Evolutionary conservation across 2,329 filamentous ascomycete genomes (phyloP).

Genomic region (Beauveria sp.): DNA sequence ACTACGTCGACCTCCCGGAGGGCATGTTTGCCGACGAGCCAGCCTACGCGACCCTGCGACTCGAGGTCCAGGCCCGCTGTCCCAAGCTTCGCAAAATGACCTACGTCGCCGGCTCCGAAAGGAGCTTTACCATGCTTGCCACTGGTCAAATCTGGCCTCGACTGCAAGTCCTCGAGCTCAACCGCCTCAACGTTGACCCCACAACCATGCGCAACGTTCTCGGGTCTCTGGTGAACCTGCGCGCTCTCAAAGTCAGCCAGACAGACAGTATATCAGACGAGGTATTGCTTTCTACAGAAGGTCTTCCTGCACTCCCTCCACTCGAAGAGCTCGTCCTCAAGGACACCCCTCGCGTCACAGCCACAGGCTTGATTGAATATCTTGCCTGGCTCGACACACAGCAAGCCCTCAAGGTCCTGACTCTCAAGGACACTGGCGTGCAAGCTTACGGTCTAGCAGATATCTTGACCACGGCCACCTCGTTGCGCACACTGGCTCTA

Average conservation of each 20-base stretch:
- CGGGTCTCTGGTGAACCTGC: conserved; percentile 56
- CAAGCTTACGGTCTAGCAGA: conserved; percentile 52
- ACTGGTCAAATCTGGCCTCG: conserved; percentile 59
- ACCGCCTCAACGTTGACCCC: conserved; percentile 61
- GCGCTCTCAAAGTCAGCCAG: conserved; percentile 66
- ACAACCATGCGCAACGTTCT: conserved; percentile 64
- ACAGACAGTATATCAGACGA: conserved; percentile 67
- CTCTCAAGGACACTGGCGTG: conserved; percentile 65
- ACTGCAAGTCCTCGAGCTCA: conserved; percentile 67
- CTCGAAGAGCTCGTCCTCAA: conserved; percentile 67
- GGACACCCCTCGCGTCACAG: conserved; percentile 64
- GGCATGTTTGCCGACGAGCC: conserved; percentile 79
- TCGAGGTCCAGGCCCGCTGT: conserved; percentile 79
- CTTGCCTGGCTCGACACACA: conserved; percentile 54
- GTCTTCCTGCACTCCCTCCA: conserved; percentile 65
- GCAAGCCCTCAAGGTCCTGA: conserved; percentile 57
- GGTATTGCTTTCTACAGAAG: conserved; percentile 59
- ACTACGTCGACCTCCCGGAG: conserved; percentile 84
- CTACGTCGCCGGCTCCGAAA: conserved; percentile 71
- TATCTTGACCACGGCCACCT: conserved; percentile 50
- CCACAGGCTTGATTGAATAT: conserved; percentile 61
- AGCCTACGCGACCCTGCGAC: conserved; percentile 64
- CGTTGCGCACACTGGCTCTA: conserved; percentile 50
- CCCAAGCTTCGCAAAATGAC: conserved; percentile 83
- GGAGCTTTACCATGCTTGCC: conserved; percentile 63